Conservation (phyloP, 768 basidiomycete species). For the Podaxis sp. region DNA sequence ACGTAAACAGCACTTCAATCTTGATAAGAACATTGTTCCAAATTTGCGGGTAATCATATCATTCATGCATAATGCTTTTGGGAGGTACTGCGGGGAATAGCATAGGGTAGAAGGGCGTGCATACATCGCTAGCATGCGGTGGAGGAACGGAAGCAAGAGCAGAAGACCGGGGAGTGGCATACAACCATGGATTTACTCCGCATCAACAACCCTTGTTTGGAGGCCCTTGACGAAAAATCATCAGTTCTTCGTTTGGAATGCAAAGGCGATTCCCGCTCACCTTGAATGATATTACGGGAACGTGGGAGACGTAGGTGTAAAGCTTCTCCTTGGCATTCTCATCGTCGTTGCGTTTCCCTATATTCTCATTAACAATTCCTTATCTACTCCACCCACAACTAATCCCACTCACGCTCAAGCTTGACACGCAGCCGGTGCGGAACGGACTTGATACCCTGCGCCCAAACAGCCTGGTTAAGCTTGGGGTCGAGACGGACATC, state of each 20-base stretch:
- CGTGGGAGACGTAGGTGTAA: constrained; percentile 84
- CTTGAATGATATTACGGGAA: constrained; percentile 81
- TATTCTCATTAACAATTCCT: constrained; percentile 4
- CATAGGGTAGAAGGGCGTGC: constrained; percentile 1
- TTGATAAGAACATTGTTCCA: too few relatives aligned
- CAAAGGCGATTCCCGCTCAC: constrained; percentile 34
- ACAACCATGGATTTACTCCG: constrained; percentile 45
- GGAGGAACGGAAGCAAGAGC: not conserved
- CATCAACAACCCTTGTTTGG: constrained; percentile 77
- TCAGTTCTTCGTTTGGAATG: not conserved
- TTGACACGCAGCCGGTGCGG: constrained; percentile 90
- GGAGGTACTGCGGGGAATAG: not conserved
- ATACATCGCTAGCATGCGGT: not conserved
- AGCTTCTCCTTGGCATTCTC: constrained; percentile 99
- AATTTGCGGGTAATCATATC: not conserved
- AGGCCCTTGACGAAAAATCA: constrained; percentile 53
- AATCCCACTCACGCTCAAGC: constrained; percentile 68
- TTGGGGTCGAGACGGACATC: constrained; percentile 95
- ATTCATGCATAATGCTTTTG: not conserved
- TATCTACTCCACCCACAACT: not conserved
- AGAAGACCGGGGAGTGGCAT: not conserved
- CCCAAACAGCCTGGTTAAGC: constrained; percentile 96
- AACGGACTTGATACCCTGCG: constrained; percentile 88
- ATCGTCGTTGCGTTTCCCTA: constrained; percentile 98
- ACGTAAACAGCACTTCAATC: too few relatives aligned